phyloP scores from a whole-genome alignment of 2,329 filamentous ascomycete species.

The Exophiala aquamarina region DNA sequence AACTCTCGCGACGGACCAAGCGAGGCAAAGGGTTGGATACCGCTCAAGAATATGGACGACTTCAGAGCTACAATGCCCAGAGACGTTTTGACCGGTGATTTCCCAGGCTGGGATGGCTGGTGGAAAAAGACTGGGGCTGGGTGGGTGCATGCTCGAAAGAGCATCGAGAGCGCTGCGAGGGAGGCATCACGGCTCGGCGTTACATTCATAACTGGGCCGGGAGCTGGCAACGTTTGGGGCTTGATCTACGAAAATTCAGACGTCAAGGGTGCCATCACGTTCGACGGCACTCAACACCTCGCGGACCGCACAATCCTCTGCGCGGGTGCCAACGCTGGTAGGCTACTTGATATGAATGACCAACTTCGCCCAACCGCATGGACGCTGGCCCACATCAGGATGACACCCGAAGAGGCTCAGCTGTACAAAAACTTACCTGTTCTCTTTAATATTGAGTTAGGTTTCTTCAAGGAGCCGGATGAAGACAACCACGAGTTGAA shows the following conservation, averaged over 20 bases:
- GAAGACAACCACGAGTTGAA: constrained; percentile 39
- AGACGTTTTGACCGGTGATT: constrained; percentile 47
- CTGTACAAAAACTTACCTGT: constrained; percentile 46
- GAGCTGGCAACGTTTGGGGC: constrained; percentile 37
- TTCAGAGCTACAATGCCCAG: constrained; percentile 54
- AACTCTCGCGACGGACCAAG: constrained; percentile 37
- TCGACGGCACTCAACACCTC: constrained; percentile 36
- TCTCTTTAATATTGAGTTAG: constrained; percentile 48
- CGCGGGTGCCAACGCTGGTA: constrained; percentile 43
- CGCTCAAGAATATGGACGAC: constrained; percentile 44
- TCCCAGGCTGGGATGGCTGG: constrained; percentile 46
- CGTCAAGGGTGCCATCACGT: constrained; percentile 41
- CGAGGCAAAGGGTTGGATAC: constrained; percentile 33
- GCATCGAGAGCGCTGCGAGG: constrained; percentile 45
- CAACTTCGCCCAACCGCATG: constrained; percentile 48
- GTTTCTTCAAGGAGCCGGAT: constrained; percentile 53
- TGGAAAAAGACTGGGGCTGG: constrained; percentile 47
- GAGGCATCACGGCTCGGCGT: constrained; percentile 51
- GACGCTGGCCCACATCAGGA: constrained; percentile 48
- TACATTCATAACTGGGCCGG: constrained; percentile 44
- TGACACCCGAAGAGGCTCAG: constrained; percentile 41
- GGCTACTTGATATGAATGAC: constrained; percentile 45
- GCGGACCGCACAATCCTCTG: constrained; percentile 43
- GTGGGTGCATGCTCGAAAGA: constrained; percentile 55
- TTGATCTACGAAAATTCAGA: constrained; percentile 38